Evolutionary conservation across 176 grass and related monocot genomes (phyloP).

Genomic region (Raddia distichophylla): DNA sequence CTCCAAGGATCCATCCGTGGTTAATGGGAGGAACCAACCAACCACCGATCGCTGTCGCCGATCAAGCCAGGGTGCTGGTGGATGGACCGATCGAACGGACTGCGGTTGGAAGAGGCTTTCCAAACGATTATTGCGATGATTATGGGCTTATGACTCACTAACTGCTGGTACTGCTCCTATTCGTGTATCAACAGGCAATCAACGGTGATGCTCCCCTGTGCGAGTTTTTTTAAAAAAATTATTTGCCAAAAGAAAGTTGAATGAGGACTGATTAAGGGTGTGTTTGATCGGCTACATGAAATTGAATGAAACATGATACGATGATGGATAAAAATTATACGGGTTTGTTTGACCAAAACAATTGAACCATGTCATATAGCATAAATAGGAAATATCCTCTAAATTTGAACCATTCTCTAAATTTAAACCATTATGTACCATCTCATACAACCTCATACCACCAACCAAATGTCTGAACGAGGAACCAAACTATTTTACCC

Average conservation of each 20-base stretch:
- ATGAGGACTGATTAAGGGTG: too few species aligned
- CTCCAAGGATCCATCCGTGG: neutral
- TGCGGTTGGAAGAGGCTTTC: slow-evolving; percentile 17
- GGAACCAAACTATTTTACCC: too few species aligned
- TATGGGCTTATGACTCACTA: neutral
- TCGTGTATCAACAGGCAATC: neutral
- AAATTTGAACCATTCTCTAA: too few species aligned
- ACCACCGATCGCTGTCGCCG: neutral
- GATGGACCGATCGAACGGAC: neutral
- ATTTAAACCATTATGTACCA: too few species aligned
- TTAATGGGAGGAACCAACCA: slow-evolving; percentile 2
- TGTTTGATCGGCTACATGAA: too few species aligned
- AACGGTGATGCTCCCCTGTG: neutral
- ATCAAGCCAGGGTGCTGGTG: neutral
- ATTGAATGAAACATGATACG: too few species aligned
- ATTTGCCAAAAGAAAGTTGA: neutral
- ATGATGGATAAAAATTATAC: too few species aligned
- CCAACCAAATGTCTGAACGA: too few species aligned
- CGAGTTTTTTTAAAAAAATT: neutral
- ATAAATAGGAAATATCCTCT: too few species aligned
- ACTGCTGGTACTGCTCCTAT: neutral
- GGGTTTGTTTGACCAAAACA: too few species aligned
- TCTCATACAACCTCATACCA: too few species aligned
- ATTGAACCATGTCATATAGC: too few species aligned
- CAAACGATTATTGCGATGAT: neutral